These are phyloP conservation scores for Metschnikowia sp. DNA, from an alignment of 805 yeast genomes.

Conservation along the genomic window DNA sequence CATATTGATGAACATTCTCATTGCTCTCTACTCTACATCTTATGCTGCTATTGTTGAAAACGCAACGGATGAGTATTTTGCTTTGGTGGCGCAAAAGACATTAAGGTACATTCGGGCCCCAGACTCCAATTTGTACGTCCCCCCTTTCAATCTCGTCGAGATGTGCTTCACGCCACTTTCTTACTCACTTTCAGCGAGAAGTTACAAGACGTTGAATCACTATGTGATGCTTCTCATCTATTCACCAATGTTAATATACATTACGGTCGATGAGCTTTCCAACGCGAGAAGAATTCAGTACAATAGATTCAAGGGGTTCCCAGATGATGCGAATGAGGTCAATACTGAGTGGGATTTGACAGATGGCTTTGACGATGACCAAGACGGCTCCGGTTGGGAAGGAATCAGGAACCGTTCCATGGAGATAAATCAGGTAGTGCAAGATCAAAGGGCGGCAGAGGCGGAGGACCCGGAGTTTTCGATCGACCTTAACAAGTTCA, in stretches of 20 bases:
- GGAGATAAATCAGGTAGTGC: slow-evolving; percentile 36
- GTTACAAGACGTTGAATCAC: slow-evolving; percentile 43
- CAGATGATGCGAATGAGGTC: slow-evolving; percentile 77
- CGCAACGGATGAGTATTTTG: slow-evolving; percentile 82
- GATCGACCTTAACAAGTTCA: slow-evolving; percentile 51
- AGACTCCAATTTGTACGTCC: slow-evolving; percentile 78
- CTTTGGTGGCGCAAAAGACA: slow-evolving; percentile 80
- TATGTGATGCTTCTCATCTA: slow-evolving; percentile 62
- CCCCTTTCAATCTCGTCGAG: slow-evolving; percentile 80
- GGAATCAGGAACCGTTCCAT: slow-evolving; percentile 37
- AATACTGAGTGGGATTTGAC: slow-evolving; percentile 81
- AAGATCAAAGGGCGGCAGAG: slow-evolving; percentile 61
- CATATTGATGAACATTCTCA: slow-evolving; percentile 73
- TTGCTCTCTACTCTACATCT: slow-evolving; percentile 84
- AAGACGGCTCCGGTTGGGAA: slow-evolving; percentile 29
- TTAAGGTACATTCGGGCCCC: slow-evolving; percentile 84
- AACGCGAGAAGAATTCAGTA: slow-evolving; percentile 68
- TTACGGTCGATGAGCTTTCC: slow-evolving; percentile 61
- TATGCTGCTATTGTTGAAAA: slow-evolving; percentile 77
- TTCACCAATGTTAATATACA: slow-evolving; percentile 60
- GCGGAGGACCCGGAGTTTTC: slow-evolving; percentile 63
- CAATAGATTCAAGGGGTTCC: slow-evolving; percentile 57
- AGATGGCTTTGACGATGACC: slow-evolving; percentile 59
- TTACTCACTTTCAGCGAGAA: slow-evolving; percentile 32
- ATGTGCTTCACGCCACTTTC: slow-evolving; percentile 32